These are phyloP conservation scores for Naematelia encephala DNA, from an alignment of 768 basidiomycete genomes.

Conservation along the genomic window DNA sequence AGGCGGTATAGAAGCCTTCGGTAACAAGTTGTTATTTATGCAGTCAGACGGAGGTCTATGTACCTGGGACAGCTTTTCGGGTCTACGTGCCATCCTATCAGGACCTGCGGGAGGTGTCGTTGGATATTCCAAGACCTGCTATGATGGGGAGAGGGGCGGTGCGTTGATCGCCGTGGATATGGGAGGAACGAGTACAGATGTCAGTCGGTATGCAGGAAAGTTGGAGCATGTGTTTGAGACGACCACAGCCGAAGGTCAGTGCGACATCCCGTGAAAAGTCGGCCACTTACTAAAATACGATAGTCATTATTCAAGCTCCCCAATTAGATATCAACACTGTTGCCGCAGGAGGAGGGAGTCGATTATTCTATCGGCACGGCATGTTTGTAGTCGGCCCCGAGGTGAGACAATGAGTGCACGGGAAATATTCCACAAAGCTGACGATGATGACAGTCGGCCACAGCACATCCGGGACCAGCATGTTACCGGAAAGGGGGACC, in stretches of 20 bases:
- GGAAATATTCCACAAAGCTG: not conserved
- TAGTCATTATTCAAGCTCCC: slow-evolving; percentile 50
- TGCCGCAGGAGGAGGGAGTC: slow-evolving; percentile 81
- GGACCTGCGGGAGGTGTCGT: slow-evolving; percentile 91
- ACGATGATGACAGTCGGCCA: slow-evolving; percentile 71
- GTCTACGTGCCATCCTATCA: slow-evolving; percentile 86
- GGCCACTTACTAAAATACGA: slow-evolving; percentile 37
- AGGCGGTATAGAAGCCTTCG: slow-evolving; percentile 26
- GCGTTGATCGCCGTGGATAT: slow-evolving; percentile 77
- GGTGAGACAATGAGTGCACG: not conserved
- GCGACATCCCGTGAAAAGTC: not conserved
- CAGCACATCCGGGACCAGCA: slow-evolving; percentile 87
- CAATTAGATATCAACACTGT: slow-evolving; percentile 48
- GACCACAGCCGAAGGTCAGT: slow-evolving; percentile 32
- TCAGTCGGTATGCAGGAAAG: slow-evolving; percentile 83
- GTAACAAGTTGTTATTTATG: slow-evolving; percentile 63
- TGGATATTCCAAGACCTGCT: slow-evolving; percentile 82
- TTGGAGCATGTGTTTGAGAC: slow-evolving; percentile 70
- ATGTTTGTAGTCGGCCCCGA: slow-evolving; percentile 88
- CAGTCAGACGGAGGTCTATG: slow-evolving; percentile 66
- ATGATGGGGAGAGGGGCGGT: slow-evolving; percentile 71
- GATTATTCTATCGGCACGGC: slow-evolving; percentile 82
- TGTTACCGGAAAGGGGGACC: slow-evolving; percentile 71
- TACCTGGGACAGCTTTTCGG: slow-evolving; percentile 68
- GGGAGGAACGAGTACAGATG: slow-evolving; percentile 81